Percentiles rank a stretch among this genome's conserved stretches.
Evolutionary conservation across 805 yeast genomes (phyloP).

Genomic region (Saccharomycopsis malanga): DNA sequence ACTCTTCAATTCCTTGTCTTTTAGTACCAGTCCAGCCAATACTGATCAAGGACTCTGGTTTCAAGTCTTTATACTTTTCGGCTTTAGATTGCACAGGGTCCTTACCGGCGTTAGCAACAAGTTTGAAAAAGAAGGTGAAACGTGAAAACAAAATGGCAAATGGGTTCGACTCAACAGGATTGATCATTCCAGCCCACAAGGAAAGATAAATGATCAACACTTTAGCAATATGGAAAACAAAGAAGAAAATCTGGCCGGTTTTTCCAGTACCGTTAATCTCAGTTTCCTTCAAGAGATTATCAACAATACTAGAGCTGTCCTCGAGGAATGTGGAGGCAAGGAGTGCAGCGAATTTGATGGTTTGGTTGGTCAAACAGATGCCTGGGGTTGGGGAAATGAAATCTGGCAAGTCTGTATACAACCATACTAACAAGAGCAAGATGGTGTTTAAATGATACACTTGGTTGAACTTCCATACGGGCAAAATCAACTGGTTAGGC

Average conservation of each 20-base stretch:
- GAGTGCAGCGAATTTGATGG: conserved; percentile 30
- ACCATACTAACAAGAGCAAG: conserved; percentile 52
- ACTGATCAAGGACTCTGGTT: conserved; percentile 38
- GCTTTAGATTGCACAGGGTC: conserved; percentile 22
- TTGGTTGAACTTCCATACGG: conserved; percentile 53
- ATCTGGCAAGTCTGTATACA: conserved; percentile 91
- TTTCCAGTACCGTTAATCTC: conserved; percentile 32
- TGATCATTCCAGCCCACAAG: conserved; percentile 64
- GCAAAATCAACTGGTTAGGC: conserved; percentile 88
- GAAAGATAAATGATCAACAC: conserved; percentile 45
- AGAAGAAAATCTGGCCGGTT: conserved; percentile 58
- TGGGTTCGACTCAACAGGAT: conserved; percentile 58
- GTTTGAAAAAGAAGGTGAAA: conserved; percentile 24
- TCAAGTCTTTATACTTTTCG: conserved; percentile 31
- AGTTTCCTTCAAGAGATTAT: conserved; percentile 44
- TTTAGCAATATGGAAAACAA: conserved; percentile 65
- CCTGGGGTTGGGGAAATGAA: conserved; percentile 90
- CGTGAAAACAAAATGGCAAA: conserved; percentile 19
- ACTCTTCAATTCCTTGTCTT: conserved; percentile 62
- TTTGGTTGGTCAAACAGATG: conserved; percentile 61
- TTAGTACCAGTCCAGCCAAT: conserved; percentile 96
- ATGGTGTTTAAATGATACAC: conserved; percentile 35
- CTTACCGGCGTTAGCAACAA: background rate
- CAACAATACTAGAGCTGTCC: conserved; percentile 35
- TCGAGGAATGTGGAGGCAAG: conserved; percentile 28